These are phyloP conservation scores for Kwoniella sp. DNA, from an alignment of 768 basidiomycete genomes.

Conservation along the genomic window DNA sequence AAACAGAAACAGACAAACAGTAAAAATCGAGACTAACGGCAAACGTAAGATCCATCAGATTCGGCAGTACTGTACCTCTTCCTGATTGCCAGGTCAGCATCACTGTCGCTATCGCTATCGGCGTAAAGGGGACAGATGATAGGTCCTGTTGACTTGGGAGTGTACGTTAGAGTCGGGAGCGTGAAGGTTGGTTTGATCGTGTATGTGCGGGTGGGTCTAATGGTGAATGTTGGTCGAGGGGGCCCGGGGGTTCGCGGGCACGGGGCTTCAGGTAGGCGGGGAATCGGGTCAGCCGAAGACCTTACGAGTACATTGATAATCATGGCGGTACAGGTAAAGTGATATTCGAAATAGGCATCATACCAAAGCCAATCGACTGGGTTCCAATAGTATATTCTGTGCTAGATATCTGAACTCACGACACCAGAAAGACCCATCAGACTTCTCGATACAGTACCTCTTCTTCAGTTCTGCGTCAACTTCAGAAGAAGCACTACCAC, in stretches of 20 bases:
- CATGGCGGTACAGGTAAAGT: too few relatives aligned
- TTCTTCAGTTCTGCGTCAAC: background rate
- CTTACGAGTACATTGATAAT: too few relatives aligned
- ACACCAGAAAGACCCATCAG: background rate
- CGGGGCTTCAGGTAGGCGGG: background rate
- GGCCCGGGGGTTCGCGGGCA: background rate
- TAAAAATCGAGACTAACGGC: background rate
- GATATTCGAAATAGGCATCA: too few relatives aligned
- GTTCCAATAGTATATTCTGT: too few relatives aligned
- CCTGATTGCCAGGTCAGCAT: background rate
- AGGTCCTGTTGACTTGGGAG: background rate
- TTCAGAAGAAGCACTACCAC: too few relatives aligned
- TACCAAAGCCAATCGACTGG: too few relatives aligned
- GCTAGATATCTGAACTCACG: too few relatives aligned
- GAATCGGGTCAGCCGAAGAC: too few relatives aligned
- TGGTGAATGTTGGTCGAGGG: background rate
- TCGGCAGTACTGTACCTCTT: constrained; percentile 5
- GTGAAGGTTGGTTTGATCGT: background rate
- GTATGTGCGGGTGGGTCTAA: too few relatives aligned
- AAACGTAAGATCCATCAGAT: background rate
- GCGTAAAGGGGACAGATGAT: constrained; percentile 1
- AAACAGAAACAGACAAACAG: too few relatives aligned
- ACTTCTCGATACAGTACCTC: background rate
- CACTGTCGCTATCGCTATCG: background rate
- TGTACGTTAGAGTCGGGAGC: background rate